Evolutionary conservation across 1,284 basidiomycete genomes (phyloP).

Genomic region (Rhodotorula sp.): DNA sequence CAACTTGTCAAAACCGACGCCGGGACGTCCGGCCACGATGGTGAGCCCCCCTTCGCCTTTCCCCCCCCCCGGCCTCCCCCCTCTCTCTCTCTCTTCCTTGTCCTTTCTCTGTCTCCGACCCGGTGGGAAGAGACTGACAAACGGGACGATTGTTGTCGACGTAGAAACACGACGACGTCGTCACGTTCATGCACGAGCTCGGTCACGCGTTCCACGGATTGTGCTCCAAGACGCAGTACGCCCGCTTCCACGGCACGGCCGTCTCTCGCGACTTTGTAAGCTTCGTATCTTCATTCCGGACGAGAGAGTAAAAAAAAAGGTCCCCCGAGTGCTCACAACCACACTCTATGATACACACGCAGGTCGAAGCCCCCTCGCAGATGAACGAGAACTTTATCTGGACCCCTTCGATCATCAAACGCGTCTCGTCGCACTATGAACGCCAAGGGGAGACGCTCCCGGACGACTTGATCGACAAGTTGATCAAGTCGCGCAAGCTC

Average conservation of each 20-base stretch:
- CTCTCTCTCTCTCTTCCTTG: too few species aligned
- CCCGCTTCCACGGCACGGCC: slow-evolving; percentile 68
- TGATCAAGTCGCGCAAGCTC: slow-evolving; percentile 75
- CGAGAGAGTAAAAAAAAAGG: not conserved
- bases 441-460: slow-evolving; percentile 66
- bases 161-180: slow-evolving; percentile 34
- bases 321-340: not conserved
- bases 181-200: slow-evolving; percentile 62
- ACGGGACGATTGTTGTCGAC: not conserved
- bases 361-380: slow-evolving; percentile 65
- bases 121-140: slow-evolving; percentile 52
- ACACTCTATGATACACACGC: not conserved
- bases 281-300: slow-evolving; percentile 1
- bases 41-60: slow-evolving; percentile 49
- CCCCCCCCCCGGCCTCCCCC: too few species aligned
- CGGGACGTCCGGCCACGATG: slow-evolving; percentile 76
- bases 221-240: slow-evolving; percentile 67
- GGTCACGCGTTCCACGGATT: slow-evolving; percentile 69
- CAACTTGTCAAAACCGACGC: slow-evolving; percentile 77
- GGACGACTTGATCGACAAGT: slow-evolving; percentile 70
- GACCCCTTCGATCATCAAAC: slow-evolving; percentile 65
- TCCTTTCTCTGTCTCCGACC: too few species aligned
- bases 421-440: slow-evolving; percentile 75
- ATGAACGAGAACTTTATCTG: slow-evolving; percentile 81
- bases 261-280: slow-evolving; percentile 74